Conservation (phyloP, 106 monocot species). For the Allium cepa region DNA sequence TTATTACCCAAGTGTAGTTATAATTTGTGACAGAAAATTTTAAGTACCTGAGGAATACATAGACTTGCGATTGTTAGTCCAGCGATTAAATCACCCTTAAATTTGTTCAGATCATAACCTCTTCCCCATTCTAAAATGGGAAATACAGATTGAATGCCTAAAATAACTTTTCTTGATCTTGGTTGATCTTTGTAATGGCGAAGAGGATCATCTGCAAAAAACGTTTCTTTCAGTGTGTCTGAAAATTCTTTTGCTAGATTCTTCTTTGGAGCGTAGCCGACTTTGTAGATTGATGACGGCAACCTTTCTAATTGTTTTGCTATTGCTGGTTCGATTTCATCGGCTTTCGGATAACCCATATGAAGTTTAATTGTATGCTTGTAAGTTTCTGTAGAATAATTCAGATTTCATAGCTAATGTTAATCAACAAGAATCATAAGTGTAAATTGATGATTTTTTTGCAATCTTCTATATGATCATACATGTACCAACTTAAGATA, state of each 20-base stretch:
- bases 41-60: constrained; percentile 55
- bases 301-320: neutral
- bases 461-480: no score
- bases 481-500: no score
- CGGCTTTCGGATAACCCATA: constrained; percentile 3
- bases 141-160: constrained; percentile 45
- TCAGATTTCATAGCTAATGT: no score
- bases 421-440: no score
- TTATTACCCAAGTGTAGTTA: neutral
- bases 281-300: constrained; percentile 20
- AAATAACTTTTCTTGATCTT: constrained; percentile 24
- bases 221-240: constrained; percentile 36
- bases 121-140: constrained; percentile 65
- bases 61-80: constrained; percentile 80
- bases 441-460: no score
- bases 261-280: constrained; percentile 25
- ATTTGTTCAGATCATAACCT: constrained; percentile 30
- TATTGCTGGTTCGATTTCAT: neutral
- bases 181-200: constrained; percentile 49
- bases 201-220: constrained; percentile 48
- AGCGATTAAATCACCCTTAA: constrained; percentile 61
- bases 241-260: constrained; percentile 21
- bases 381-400: no score
- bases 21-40: neutral
- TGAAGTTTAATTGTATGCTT: neutral